Evolutionary conservation across 352 stramenopile species (phyloP), one percentile per base, ranked within the genome.

Genomic region (Pythium aquatile): DNA sequence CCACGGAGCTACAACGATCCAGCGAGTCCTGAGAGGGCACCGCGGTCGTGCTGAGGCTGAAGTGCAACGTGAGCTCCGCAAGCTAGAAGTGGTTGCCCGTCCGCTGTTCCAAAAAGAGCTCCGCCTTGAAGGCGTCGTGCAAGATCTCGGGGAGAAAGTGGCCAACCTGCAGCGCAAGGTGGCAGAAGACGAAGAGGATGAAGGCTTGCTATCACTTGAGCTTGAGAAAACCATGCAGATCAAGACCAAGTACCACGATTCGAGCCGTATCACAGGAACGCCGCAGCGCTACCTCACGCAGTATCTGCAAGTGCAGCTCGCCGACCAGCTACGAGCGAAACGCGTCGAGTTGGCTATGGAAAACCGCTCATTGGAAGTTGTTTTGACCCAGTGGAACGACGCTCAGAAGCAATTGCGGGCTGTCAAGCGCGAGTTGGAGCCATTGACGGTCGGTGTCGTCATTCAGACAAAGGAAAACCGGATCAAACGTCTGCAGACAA

Each of bases 261-360:
- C 83, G 14, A 91, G 79, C 37, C 81, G 85, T 39, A 90, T 93
- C 58, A 96, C 89, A 3, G 90, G 90, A 17, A 93, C 85, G 2
- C 89, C 85, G 47, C 93, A 98, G 70, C 85, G 93, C 11, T 98
- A 94, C 70, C 67, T 97, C 29, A 98, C 93, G n/a, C 90, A 96
- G 65, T 98, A 96, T 58, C 67, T 98, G 11, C 85, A 96, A 69
- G 85, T 96, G n/a, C 87, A 94, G 53, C 76, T 98, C 46, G 82
- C 88, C 0, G 91, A 97, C 55, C 81, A 94, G 57, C 57, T 97
- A 26, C 79, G 83, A 26, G 82, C 80, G 11, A 88, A 90, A 54
- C 81, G 85, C 24, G 75, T 92, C 20, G 70, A 81, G 40, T 76
- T 92, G 13, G 80, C 79, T 1, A 77, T 93, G 56, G 77, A 86